A percentile compares a stretch with the other conserved stretches of the same genome.
These are phyloP conservation scores for Millerago galiae DNA, from an alignment of 805 yeast genomes.

Conservation along the genomic window DNA sequence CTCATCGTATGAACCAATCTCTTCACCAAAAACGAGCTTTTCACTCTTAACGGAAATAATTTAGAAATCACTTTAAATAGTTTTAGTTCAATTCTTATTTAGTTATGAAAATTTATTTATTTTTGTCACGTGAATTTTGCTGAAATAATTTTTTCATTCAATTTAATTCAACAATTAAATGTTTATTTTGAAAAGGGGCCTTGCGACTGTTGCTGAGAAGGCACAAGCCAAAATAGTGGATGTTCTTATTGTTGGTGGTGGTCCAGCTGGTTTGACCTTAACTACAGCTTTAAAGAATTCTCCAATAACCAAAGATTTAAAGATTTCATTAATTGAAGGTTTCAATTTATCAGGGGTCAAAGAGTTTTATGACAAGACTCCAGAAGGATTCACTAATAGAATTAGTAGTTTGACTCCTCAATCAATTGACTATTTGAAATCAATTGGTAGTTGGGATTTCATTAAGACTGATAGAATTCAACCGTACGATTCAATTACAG, in stretches of 20 bases:
- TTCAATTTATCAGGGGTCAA: constrained; percentile 48
- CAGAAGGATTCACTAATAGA: constrained; percentile 60
- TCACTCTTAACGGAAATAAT: no score
- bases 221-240: constrained; percentile 37
- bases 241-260: constrained; percentile 89
- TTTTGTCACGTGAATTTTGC: no score
- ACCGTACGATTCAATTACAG: constrained; percentile 73
- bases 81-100: no score
- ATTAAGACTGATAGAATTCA: constrained; percentile 66
- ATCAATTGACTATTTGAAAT: constrained; percentile 56
- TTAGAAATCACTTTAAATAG: no score
- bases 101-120: no score
- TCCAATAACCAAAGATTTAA: constrained; percentile 50
- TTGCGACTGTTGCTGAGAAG: constrained; percentile 14
- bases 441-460: constrained; percentile 72
- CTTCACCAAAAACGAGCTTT: background rate
- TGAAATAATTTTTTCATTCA: no score
- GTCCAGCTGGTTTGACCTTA: constrained; percentile 91
- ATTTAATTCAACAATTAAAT: no score
- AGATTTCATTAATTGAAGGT: constrained; percentile 71
- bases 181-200: constrained; percentile 16
- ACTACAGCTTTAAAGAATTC: constrained; percentile 75
- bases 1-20: constrained; percentile 1
- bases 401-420: constrained; percentile 84
- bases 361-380: constrained; percentile 32